Evolutionary conservation across 805 yeast species (phyloP).

Genomic region (Yarrowia sp.): DNA sequence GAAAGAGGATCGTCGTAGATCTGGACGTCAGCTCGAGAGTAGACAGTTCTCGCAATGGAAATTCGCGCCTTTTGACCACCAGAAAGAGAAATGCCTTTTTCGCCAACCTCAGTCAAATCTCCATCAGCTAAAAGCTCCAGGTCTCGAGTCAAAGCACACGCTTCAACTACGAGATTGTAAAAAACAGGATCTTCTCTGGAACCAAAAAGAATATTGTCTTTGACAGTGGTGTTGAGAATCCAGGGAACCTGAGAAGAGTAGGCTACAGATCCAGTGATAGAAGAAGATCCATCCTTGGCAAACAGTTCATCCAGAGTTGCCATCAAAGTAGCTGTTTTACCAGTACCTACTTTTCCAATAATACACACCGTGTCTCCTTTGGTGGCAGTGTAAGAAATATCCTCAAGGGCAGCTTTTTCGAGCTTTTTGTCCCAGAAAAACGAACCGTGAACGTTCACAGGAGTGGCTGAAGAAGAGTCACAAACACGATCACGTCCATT

Average conservation of each 20-base stretch:
- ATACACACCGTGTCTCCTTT: conserved; percentile 77
- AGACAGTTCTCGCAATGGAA: conserved; percentile 92
- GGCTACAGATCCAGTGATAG: conserved; percentile 44
- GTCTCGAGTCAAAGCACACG: conserved; percentile 84
- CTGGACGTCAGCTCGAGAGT: conserved; percentile 87
- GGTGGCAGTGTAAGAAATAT: conserved; percentile 56
- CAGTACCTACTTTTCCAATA: conserved; percentile 81
- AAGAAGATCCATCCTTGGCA: conserved; percentile 55
- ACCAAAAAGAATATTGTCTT: conserved; percentile 65
- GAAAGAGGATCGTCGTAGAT: conserved; percentile 88
- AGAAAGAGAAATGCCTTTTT: conserved; percentile 91
- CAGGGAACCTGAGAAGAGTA: neutral
- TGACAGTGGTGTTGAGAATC: neutral
- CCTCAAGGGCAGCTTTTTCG: neutral
- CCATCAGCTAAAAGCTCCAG: conserved; percentile 79
- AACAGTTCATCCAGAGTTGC: conserved; percentile 73
- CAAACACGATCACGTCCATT: neutral
- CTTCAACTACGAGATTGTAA: conserved; percentile 73
- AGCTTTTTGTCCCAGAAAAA: neutral
- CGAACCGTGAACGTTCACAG: neutral
- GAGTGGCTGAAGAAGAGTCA: neutral
- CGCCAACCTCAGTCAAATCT: conserved; percentile 91
- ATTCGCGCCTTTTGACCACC: conserved; percentile 98
- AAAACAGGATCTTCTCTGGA: conserved; percentile 75
- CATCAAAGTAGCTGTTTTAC: conserved; percentile 75